Evolutionary conservation across 2,329 filamentous ascomycete genomes (phyloP).

Genomic region (Sclerotinia sclerotiorum): DNA sequence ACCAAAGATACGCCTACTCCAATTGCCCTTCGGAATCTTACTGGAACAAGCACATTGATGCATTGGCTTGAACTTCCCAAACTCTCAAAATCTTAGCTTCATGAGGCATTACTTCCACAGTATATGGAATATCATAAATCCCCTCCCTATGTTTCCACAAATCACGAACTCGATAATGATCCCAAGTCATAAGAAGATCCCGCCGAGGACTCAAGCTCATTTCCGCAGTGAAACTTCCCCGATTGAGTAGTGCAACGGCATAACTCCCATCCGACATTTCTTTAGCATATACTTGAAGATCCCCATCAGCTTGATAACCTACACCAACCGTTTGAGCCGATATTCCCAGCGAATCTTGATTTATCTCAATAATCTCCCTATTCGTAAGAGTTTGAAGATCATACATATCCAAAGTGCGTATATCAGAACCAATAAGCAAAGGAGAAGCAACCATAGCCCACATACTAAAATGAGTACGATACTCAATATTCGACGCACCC

Average conservation of each 20-base stretch:
- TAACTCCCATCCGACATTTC: constrained; percentile 30
- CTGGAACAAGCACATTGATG: constrained; percentile 23
- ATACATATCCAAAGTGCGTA: constrained; percentile 26
- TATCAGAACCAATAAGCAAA: constrained; percentile 34
- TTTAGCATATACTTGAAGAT: constrained; percentile 31
- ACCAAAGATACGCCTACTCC: background rate
- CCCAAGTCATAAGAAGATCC: constrained; percentile 29
- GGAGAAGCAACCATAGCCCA: constrained; percentile 34
- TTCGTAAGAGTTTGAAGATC: constrained; percentile 33
- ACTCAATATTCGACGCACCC: constrained; percentile 37
- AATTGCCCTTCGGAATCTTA: background rate
- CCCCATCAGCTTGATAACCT: constrained; percentile 16
- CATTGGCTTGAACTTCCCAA: constrained; percentile 23
- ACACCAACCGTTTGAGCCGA: constrained; percentile 30
- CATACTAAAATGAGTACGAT: constrained; percentile 33
- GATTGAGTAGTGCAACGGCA: constrained; percentile 31
- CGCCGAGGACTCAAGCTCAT: constrained; percentile 30
- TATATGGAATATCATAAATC: constrained; percentile 31
- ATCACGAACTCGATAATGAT: constrained; percentile 29
- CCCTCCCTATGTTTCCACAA: constrained; percentile 33
- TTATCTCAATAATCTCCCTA: constrained; percentile 43
- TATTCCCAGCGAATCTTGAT: constrained; percentile 37
- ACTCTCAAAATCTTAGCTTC: constrained; percentile 31
- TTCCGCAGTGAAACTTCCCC: constrained; percentile 28
- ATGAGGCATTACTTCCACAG: constrained; percentile 30